Evolutionary conservation across 2,329 filamentous ascomycete species (phyloP).

Genomic region (Sphaerulina populicola): DNA sequence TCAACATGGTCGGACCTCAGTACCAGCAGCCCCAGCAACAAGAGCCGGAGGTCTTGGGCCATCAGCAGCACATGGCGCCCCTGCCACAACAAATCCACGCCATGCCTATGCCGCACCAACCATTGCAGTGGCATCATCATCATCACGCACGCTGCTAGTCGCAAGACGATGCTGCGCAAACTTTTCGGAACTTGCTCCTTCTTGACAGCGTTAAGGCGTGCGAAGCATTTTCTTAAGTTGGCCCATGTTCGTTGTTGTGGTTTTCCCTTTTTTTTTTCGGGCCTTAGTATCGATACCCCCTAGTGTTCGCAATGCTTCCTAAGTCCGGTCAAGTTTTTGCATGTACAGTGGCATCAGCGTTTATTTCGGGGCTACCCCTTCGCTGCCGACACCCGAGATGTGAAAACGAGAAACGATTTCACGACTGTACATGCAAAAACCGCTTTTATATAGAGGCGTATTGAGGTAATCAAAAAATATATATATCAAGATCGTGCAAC

Average conservation of each 20-base stretch:
- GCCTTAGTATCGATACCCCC: not conserved
- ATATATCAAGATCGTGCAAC: too few species aligned
- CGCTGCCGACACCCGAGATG: constrained; percentile 6
- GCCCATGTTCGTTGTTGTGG: not conserved
- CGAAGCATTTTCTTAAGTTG: not conserved
- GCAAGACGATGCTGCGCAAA: not conserved
- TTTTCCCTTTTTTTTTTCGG: not conserved
- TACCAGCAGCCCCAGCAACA: constrained; percentile 9
- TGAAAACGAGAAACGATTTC: constrained; percentile 9
- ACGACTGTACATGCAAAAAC: too few species aligned
- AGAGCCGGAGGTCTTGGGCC: constrained; percentile 3
- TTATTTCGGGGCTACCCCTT: not conserved
- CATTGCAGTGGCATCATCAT: constrained; percentile 1
- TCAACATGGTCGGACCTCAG: constrained; percentile 2
- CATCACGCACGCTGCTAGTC: not conserved
- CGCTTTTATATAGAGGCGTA: not conserved
- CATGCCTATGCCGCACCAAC: not conserved
- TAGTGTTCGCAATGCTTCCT: not conserved
- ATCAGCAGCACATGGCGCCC: constrained; percentile 14
- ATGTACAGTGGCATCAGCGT: constrained; percentile 12
- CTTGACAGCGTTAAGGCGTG: constrained; percentile 16
- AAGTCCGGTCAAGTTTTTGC: not conserved
- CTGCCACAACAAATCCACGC: not conserved
- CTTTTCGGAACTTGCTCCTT: not conserved
- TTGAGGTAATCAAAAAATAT: not conserved